phyloP scores from a whole-genome alignment of 306 rosid genomes.

The Casuarina equisetifolia region DNA sequence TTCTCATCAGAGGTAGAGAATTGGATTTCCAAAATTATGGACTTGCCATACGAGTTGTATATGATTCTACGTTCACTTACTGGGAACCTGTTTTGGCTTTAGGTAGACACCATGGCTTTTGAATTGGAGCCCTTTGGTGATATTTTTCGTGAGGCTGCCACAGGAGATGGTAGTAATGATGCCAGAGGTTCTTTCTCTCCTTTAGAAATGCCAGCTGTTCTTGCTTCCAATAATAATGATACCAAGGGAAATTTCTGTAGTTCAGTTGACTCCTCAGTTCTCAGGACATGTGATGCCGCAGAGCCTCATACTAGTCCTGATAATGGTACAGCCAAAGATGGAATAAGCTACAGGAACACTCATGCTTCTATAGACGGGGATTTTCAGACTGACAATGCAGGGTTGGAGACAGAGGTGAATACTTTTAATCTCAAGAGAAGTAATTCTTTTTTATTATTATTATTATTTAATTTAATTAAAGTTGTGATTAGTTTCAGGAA shows the following conservation, averaged over 20 bases:
- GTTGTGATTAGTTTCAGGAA: slow-evolving; percentile 47
- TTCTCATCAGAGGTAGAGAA: slow-evolving; percentile 51
- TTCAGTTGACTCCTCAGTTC: slow-evolving; percentile 15
- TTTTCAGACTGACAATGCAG: slow-evolving; percentile 23
- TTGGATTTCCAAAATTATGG: neutral
- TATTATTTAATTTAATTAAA: slow-evolving; percentile 4
- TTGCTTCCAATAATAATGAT: slow-evolving; percentile 27
- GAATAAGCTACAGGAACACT: slow-evolving; percentile 17
- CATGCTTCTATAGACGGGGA: slow-evolving; percentile 13
- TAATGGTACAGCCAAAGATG: slow-evolving; percentile 23
- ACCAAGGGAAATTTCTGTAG: slow-evolving; percentile 35
- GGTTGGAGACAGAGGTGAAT: slow-evolving; percentile 39
- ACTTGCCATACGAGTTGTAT: neutral
- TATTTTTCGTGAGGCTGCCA: slow-evolving; percentile 40
- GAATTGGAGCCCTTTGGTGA: slow-evolving; percentile 63
- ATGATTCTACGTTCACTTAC: neutral
- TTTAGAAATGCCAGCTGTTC: slow-evolving; percentile 36
- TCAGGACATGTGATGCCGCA: slow-evolving; percentile 32
- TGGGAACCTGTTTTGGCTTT: neutral
- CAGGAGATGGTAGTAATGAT: slow-evolving; percentile 41
- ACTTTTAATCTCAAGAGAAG: neutral
- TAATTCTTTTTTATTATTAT: neutral
- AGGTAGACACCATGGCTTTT: slow-evolving; percentile 60
- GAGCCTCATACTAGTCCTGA: slow-evolving; percentile 34
- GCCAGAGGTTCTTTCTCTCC: slow-evolving; percentile 14